phyloP scores from a whole-genome alignment of 1,284 basidiomycete genomes.

The Boletus mariae region DNA sequence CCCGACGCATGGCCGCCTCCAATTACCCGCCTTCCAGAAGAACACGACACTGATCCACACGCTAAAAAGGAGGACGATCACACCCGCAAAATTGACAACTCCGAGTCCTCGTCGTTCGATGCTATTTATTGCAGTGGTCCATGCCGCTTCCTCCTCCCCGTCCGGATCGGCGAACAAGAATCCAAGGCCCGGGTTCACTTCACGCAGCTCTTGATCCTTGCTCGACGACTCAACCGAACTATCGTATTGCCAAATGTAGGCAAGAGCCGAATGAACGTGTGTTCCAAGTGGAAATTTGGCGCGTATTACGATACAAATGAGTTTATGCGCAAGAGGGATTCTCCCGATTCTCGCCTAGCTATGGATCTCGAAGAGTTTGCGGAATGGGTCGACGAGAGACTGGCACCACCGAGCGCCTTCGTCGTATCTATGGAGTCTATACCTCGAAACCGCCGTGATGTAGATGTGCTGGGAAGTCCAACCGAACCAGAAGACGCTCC shows the following conservation, averaged over 20 bases:
- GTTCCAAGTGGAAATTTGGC: constrained; percentile 41
- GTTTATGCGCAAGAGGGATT: background rate
- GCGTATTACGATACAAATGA: constrained; percentile 41
- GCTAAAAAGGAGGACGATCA: background rate
- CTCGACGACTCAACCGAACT: constrained; percentile 42
- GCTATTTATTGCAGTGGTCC: constrained; percentile 11
- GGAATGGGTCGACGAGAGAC: constrained; percentile 16
- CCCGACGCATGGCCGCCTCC: constrained; percentile 12
- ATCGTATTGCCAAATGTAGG: constrained; percentile 53
- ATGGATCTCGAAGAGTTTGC: constrained; percentile 16
- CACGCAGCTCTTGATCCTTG: constrained; percentile 41
- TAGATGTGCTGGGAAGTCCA: background rate
- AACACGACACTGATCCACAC: background rate
- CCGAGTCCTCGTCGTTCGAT: constrained; percentile 9
- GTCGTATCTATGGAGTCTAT: constrained; percentile 14
- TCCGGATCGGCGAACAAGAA: constrained; percentile 47
- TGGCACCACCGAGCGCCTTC: constrained; percentile 3
- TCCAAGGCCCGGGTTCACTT: constrained; percentile 49
- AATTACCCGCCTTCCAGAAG: constrained; percentile 12
- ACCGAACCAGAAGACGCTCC: background rate
- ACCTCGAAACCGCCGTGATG: background rate
- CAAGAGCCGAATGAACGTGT: constrained; percentile 45
- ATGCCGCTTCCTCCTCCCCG: constrained; percentile 46
- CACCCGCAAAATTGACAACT: background rate
- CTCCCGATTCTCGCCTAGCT: background rate